These are phyloP conservation scores for Dimargaris cristalligena DNA, from an alignment of 192 early-diverging fungal species.

Conservation along the genomic window DNA sequence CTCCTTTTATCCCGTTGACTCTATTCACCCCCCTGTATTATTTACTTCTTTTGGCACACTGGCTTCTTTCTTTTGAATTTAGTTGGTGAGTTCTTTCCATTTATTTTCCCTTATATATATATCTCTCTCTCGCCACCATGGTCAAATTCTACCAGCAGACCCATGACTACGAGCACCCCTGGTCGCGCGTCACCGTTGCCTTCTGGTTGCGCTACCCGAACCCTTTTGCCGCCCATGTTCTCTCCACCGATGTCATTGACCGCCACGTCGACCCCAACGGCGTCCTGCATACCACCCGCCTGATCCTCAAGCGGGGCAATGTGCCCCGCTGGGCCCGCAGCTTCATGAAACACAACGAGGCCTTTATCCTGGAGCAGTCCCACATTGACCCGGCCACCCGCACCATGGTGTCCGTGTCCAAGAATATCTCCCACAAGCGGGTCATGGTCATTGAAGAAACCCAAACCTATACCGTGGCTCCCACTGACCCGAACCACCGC, in stretches of 20 bases:
- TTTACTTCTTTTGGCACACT: too few relatives aligned
- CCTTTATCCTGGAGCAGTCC: conserved; percentile 83
- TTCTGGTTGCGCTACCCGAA: conserved; percentile 95
- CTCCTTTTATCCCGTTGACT: too few relatives aligned
- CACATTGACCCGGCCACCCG: conserved; percentile 56
- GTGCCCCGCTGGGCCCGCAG: conserved; percentile 74
- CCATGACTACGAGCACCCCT: conserved; percentile 57
- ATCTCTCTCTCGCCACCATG: conserved; percentile 27
- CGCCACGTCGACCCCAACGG: conserved; percentile 62
- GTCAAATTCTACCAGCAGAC: conserved; percentile 70
- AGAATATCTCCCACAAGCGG: conserved; percentile 86
- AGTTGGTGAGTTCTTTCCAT: too few relatives aligned
- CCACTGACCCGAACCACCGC: conserved; percentile 26
- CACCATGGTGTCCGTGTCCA: conserved; percentile 65
- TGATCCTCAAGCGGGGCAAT: conserved; percentile 77
- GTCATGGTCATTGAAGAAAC: conserved; percentile 86
- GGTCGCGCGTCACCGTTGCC: conserved; percentile 73
- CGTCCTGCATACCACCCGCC: conserved; percentile 65
- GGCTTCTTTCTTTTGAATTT: too few relatives aligned
- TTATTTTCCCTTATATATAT: too few relatives aligned
- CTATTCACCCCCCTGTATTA: too few relatives aligned
- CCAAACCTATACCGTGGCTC: conserved; percentile 50
- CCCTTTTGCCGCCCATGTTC: conserved; percentile 88
- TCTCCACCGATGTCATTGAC: conserved; percentile 84
- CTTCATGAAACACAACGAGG: conserved; percentile 65